Evolutionary conservation across 202 grass and related monocot species (phyloP).

Genomic region (Setaria viridis): DNA sequence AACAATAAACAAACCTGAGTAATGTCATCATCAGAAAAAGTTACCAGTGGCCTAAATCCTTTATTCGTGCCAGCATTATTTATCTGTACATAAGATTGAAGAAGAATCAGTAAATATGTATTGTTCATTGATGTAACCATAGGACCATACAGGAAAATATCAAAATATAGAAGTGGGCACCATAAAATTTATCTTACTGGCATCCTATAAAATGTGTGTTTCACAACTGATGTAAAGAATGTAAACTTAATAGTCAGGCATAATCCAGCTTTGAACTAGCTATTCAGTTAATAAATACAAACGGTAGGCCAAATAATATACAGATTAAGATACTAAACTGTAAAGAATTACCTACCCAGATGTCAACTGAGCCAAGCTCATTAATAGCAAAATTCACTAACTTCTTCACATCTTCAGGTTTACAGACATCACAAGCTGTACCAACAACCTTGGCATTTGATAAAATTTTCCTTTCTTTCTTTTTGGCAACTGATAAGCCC

Average conservation of each 20-base stretch:
- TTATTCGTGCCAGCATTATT: slow-evolving; percentile 99
- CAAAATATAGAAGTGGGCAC: not conserved
- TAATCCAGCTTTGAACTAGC: not conserved
- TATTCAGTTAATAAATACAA: slow-evolving; percentile 24
- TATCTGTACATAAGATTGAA: slow-evolving; percentile 72
- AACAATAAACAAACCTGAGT: slow-evolving; percentile 66
- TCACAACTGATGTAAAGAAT: slow-evolving; percentile 4
- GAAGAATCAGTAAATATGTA: slow-evolving; percentile 39
- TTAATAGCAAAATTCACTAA: slow-evolving; percentile 76
- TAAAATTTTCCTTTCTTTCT: slow-evolving; percentile 74
- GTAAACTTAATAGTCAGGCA: not conserved
- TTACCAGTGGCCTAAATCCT: slow-evolving; percentile 91
- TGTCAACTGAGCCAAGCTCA: slow-evolving; percentile 90
- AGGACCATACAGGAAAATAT: slow-evolving; percentile 1
- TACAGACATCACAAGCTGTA: slow-evolving; percentile 91
- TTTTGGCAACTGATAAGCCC: slow-evolving; percentile 73
- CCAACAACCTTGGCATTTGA: slow-evolving; percentile 87
- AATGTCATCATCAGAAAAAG: slow-evolving; percentile 97
- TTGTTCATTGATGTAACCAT: slow-evolving; percentile 4
- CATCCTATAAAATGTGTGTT: not conserved
- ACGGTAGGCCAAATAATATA: slow-evolving; percentile 24
- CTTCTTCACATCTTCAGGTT: slow-evolving; percentile 89
- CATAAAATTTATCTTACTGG: not conserved
- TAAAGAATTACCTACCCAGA: slow-evolving; percentile 79
- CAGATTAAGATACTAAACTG: not conserved